A percentile compares a stretch with the other conserved stretches of the same genome.
Evolutionary conservation across 768 basidiomycete species (phyloP).

Genomic region (Boletus tylopilopsis): DNA sequence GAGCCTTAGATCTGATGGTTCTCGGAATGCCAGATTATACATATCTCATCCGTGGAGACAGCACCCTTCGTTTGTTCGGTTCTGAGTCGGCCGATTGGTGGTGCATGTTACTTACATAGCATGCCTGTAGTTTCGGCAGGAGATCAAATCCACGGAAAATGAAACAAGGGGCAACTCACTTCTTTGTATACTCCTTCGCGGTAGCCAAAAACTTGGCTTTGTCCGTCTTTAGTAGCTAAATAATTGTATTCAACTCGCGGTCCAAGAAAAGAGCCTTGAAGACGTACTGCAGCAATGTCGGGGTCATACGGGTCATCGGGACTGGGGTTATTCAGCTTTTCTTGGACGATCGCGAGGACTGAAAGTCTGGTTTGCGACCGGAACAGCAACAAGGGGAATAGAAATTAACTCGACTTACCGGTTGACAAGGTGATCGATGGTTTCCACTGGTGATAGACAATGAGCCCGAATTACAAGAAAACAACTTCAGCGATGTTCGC

Average conservation of each 20-base stretch:
- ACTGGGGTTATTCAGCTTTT: slow-evolving; percentile 85
- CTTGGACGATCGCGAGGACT: slow-evolving; percentile 77
- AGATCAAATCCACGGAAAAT: slow-evolving; percentile 3
- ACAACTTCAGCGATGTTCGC: slow-evolving; percentile 3
- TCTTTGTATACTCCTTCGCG: slow-evolving; percentile 86
- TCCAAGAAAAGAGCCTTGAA: background rate
- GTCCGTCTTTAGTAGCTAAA: slow-evolving; percentile 73
- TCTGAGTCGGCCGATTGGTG: slow-evolving; percentile 3
- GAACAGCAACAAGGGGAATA: background rate
- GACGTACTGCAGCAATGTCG: slow-evolving; percentile 74
- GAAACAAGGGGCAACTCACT: slow-evolving; percentile 40
- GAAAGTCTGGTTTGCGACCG: slow-evolving; percentile 10
- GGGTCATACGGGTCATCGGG: slow-evolving; percentile 88
- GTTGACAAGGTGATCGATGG: slow-evolving; percentile 71
- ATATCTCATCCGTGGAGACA: background rate
- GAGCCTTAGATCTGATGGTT: slow-evolving; percentile 3
- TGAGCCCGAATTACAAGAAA: slow-evolving; percentile 1
- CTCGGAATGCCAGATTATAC: slow-evolving; percentile 6
- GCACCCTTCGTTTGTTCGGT: background rate
- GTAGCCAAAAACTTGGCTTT: slow-evolving; percentile 66
- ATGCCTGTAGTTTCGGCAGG: slow-evolving; percentile 9
- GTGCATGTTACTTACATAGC: slow-evolving; percentile 17
- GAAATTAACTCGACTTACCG: slow-evolving; percentile 39
- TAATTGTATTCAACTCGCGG: background rate
- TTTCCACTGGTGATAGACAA: slow-evolving; percentile 61